Conservation (phyloP, 116 monocot species). For the Zostera marina region DNA sequence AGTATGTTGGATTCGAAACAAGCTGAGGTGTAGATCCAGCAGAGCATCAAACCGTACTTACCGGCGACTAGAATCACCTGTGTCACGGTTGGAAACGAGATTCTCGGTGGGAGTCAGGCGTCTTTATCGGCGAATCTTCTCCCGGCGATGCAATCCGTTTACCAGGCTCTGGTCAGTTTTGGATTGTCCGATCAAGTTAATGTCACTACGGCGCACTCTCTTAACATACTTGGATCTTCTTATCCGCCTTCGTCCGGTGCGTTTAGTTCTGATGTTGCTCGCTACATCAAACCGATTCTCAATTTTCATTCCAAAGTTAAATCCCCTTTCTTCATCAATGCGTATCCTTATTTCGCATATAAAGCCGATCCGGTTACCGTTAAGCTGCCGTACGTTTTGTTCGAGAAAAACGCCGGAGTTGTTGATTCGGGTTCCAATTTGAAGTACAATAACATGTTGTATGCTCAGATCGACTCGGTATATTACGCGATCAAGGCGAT, state of each 20-base stretch:
- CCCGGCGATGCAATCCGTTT: conserved; percentile 46
- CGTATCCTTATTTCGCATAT: conserved; percentile 54
- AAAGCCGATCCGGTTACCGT: conserved; percentile 22
- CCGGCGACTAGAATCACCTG: conserved; percentile 22
- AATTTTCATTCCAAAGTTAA: conserved; percentile 28
- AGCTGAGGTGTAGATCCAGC: conserved; percentile 16
- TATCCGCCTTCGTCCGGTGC: conserved; percentile 45
- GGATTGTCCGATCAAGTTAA: conserved; percentile 35
- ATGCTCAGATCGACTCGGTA: conserved; percentile 49
- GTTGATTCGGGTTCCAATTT: conserved; percentile 20
- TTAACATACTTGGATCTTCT: conserved; percentile 21
- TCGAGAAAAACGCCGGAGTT: conserved; percentile 22
- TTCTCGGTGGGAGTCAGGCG: conserved; percentile 24
- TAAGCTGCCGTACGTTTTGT: conserved; percentile 30
- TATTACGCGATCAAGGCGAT: conserved; percentile 14
- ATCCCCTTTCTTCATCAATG: conserved; percentile 47
- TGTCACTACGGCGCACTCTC: conserved; percentile 33
- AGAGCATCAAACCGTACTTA: conserved; percentile 21
- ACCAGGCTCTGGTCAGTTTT: conserved; percentile 25
- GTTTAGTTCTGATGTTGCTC: conserved; percentile 20
- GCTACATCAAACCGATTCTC: conserved; percentile 35
- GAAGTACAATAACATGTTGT: conserved; percentile 35
- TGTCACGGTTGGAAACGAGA: conserved; percentile 22
- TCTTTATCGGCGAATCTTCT: conserved; percentile 30
- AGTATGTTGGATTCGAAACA: conserved; percentile 9